A percentile compares a stretch with the other conserved stretches of the same genome.
These are phyloP conservation scores for Tetrahymena borealis DNA, from an alignment of 73 alveolate genomes.

Conservation along the genomic window DNA sequence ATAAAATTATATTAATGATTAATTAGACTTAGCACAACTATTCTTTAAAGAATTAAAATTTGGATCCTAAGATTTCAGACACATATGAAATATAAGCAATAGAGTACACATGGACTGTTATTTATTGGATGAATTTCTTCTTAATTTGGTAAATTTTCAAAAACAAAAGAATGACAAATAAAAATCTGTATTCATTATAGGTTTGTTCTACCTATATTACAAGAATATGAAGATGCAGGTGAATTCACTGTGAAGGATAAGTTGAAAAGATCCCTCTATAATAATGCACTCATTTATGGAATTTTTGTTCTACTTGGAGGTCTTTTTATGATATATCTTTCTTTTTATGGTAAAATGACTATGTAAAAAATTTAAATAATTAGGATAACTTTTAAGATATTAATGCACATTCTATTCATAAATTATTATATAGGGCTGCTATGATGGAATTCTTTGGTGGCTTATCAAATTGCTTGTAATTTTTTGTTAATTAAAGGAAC, in stretches of 20 bases:
- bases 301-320: constrained; percentile 1
- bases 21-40: neutral
- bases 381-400: neutral
- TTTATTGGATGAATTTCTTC: constrained; percentile 32
- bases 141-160: neutral
- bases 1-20: no score
- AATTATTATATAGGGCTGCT: constrained; percentile 3
- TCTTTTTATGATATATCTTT: constrained; percentile 13
- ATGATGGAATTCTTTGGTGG: constrained; percentile 18
- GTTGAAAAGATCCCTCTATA: constrained; percentile 14
- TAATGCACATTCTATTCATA: neutral
- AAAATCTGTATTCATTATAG: neutral
- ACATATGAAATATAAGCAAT: constrained; percentile 4
- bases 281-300: constrained; percentile 5
- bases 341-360: constrained; percentile 11
- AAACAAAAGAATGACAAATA: neutral
- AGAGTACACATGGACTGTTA: constrained; percentile 14
- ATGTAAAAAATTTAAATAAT: neutral
- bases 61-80: neutral
- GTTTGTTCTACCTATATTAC: constrained; percentile 21
- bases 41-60: neutral
- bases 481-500: neutral
- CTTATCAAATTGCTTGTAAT: constrained; percentile 24
- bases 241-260: constrained; percentile 21
- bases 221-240: constrained; percentile 43